Conservation (phyloP, 306 rosid genomes). For the Prunus kanzakura region DNA sequence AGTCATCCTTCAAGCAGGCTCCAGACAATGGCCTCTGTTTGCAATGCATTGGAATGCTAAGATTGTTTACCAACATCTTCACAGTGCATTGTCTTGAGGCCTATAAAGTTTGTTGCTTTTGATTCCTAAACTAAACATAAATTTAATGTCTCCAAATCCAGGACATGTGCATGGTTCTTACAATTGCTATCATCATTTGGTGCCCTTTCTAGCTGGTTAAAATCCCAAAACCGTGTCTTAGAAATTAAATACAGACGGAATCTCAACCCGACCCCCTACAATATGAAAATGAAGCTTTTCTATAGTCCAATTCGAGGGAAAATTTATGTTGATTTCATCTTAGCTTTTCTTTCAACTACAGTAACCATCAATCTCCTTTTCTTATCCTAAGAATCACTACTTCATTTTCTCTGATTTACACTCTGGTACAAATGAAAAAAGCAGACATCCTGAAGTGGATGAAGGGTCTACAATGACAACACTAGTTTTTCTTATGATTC, state of each 20-base stretch:
- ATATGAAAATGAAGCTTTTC: background rate
- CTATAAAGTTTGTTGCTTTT: slow-evolving; percentile 19
- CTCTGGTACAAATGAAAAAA: background rate
- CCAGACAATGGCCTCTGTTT: slow-evolving; percentile 43
- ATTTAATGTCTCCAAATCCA: background rate
- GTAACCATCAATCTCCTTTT: slow-evolving; percentile 1
- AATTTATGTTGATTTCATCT: background rate
- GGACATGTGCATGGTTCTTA: background rate
- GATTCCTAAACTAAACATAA: slow-evolving; percentile 14
- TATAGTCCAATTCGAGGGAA: background rate
- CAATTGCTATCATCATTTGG: background rate
- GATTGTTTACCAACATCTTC: slow-evolving; percentile 35
- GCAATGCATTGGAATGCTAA: slow-evolving; percentile 48
- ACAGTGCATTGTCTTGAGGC: slow-evolving; percentile 35
- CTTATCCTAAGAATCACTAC: background rate
- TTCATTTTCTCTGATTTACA: background rate
- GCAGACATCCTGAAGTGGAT: background rate
- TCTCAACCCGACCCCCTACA: background rate
- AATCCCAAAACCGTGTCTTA: background rate
- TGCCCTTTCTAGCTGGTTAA: slow-evolving; percentile 3
- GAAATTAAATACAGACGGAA: background rate
- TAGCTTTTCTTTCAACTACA: slow-evolving; percentile 3
- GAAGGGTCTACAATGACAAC: slow-evolving; percentile 3
- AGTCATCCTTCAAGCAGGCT: slow-evolving; percentile 51
- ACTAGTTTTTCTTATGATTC: background rate